phyloP scores from a whole-genome alignment of 2,329 filamentous ascomycete genomes.

The Plectosphaerella plurivora region DNA sequence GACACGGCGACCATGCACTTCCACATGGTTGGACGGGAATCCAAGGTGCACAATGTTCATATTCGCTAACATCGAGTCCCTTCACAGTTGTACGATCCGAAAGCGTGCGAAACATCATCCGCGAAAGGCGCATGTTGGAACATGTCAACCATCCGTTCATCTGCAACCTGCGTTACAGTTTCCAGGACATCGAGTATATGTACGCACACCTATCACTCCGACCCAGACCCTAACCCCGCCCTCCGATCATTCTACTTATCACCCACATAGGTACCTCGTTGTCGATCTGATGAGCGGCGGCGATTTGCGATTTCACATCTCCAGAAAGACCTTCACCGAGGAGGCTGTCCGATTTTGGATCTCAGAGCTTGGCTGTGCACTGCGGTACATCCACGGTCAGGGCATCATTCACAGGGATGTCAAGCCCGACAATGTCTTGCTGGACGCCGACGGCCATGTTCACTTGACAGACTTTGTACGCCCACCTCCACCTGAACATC shows the following conservation, averaged over 20 bases:
- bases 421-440: constrained; percentile 86
- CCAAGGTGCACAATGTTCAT: neutral
- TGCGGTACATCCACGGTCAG: constrained; percentile 81
- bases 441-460: constrained; percentile 88
- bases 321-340: constrained; percentile 95
- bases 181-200: constrained; percentile 99
- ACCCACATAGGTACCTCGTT: constrained; percentile 78
- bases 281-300: constrained; percentile 98
- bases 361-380: constrained; percentile 83
- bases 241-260: constrained; percentile 12
- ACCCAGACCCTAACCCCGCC: neutral
- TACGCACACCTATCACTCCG: constrained; percentile 39
- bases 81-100: constrained; percentile 85
- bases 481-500: constrained; percentile 9
- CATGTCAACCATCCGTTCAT: constrained; percentile 97
- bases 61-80: constrained; percentile 9
- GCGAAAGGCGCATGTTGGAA: constrained; percentile 95
- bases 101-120: constrained; percentile 96
- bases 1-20: neutral
- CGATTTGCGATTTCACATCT: constrained; percentile 95
- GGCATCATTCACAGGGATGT: constrained; percentile 88
- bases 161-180: constrained; percentile 97
- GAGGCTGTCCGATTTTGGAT: constrained; percentile 98
- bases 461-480: constrained; percentile 96
- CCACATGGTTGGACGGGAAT: neutral